Base-by-base conservation (phyloP, 306 rosid genomes). In the Citrullus mucosospermus region DNA sequence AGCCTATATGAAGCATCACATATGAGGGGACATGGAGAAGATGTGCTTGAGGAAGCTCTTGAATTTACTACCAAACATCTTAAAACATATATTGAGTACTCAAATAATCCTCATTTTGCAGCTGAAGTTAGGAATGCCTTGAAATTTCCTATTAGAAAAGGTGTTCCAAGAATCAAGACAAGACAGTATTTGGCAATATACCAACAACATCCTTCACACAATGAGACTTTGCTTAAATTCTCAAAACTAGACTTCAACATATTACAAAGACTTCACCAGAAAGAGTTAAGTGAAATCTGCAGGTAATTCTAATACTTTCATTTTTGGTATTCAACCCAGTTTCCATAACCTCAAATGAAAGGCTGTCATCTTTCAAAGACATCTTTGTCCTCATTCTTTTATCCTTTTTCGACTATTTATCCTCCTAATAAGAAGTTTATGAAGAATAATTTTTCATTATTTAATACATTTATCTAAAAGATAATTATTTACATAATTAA, bases 1-100 rank as follows among this genome's bases (percentile, higher is more conserved):
- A 85, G 84, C 63, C 81, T 90, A 16, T 88, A 86, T 20, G 91
- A 90, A 85, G 91, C 91, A 0, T 5, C 90, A 22, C 81, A 85
- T 69, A 16, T 80, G 0, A 80, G 82, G 72, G 16, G 78, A 17
- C 88, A 80, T 4, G 86, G 88, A 77, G 91, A 89, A 71, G 80
- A 82, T 5, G 78, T 89, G 39, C 83, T 89, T 9, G 89, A 87
- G 12, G 85, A 87, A 73, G 91, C 91, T 1, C 18, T 87, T n/a
- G 82, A 6, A 2, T 87, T 85, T 82, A 85, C 80, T 28, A 63
- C 82, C 30, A 62, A 13, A 22, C 51, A 73, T 57, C 74, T 81
- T 1, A 53, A 65, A 55, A 22, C 72, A 1, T 13, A 41, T 0
- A 78, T 25, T 14, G 15, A 48, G 1, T 1, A 39, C 2, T 34